Evolutionary conservation across 106 monocot species (phyloP).

Genomic region (Iris macrosiphon): DNA sequence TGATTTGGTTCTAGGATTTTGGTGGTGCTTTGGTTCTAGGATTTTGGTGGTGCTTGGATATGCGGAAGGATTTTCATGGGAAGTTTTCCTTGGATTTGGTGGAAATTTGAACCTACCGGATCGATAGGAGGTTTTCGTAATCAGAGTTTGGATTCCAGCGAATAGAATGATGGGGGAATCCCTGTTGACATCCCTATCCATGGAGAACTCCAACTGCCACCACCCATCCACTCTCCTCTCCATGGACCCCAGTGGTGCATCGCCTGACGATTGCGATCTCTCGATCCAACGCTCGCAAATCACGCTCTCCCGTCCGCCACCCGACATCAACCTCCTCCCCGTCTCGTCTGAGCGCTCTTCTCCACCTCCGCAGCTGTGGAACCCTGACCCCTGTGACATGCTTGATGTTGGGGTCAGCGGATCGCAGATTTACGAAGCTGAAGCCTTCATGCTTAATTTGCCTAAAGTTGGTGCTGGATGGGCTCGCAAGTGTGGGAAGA

Average conservation of each 20-base stretch:
- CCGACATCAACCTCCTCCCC: conserved; percentile 44
- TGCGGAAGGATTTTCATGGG: conserved; percentile 17
- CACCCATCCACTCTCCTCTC: conserved; percentile 65
- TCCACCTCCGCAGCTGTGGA: conserved; percentile 18
- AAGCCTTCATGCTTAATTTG: conserved; percentile 16
- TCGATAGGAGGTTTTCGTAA: conserved; percentile 2
- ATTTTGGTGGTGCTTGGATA: conserved; percentile 10
- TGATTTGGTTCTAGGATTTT: neutral
- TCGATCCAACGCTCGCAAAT: conserved; percentile 16
- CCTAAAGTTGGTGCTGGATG: conserved; percentile 6
- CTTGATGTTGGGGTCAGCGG: conserved; percentile 52
- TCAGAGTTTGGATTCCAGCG: too few species aligned
- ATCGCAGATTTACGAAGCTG: conserved; percentile 45
- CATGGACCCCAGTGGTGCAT: conserved; percentile 43
- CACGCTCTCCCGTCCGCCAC: conserved; percentile 8
- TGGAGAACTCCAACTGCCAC: conserved; percentile 50
- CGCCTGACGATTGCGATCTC: conserved; percentile 9
- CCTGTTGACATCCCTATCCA: conserved; percentile 52
- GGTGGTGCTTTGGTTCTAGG: neutral
- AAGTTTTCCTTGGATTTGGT: conserved; percentile 12
- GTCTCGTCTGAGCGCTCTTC: conserved; percentile 21
- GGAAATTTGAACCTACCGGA: conserved; percentile 23
- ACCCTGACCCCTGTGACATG: conserved; percentile 28
- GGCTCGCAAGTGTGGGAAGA: conserved; percentile 45
- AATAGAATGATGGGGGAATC: conserved; percentile 49